phyloP scores from a whole-genome alignment of 2,329 filamentous ascomycete genomes.

The Ceratocystis lukuohia region DNA sequence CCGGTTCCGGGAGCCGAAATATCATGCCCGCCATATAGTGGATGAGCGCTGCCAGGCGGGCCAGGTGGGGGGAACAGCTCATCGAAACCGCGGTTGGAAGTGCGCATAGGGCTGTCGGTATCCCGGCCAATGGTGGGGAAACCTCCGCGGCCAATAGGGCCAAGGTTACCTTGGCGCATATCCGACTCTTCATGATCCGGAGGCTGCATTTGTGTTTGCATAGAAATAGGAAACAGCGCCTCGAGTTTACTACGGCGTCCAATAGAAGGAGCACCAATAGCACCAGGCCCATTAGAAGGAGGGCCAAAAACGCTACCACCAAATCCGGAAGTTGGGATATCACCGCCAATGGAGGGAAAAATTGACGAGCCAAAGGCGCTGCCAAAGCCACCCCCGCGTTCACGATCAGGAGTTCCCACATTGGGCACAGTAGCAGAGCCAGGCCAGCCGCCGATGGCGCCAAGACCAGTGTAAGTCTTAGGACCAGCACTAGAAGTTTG shows the following conservation, averaged over 20 bases:
- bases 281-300: constrained; percentile 33
- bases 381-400: constrained; percentile 38
- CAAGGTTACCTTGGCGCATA: constrained; percentile 50
- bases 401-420: constrained; percentile 54
- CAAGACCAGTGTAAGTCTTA: constrained; percentile 54
- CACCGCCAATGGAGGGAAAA: constrained; percentile 58
- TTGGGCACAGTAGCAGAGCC: constrained; percentile 42
- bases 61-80: constrained; percentile 34
- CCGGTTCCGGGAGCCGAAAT: constrained; percentile 22
- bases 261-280: constrained; percentile 48
- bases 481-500: constrained; percentile 81
- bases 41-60: constrained; percentile 24
- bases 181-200: constrained; percentile 57
- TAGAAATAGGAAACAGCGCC: constrained; percentile 72
- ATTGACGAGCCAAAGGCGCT: constrained; percentile 64
- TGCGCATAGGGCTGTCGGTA: constrained; percentile 45
- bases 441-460: constrained; percentile 49
- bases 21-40: constrained; percentile 23
- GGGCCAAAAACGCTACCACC: constrained; percentile 59
- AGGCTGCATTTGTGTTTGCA: constrained; percentile 81
- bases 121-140: constrained; percentile 43
- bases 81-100: constrained; percentile 42
- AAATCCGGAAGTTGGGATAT: constrained; percentile 59
- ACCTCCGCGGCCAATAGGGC: constrained; percentile 51
- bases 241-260: constrained; percentile 70